Evolutionary conservation across 768 basidiomycete species (phyloP).

Genomic region (Collybia nuda): DNA sequence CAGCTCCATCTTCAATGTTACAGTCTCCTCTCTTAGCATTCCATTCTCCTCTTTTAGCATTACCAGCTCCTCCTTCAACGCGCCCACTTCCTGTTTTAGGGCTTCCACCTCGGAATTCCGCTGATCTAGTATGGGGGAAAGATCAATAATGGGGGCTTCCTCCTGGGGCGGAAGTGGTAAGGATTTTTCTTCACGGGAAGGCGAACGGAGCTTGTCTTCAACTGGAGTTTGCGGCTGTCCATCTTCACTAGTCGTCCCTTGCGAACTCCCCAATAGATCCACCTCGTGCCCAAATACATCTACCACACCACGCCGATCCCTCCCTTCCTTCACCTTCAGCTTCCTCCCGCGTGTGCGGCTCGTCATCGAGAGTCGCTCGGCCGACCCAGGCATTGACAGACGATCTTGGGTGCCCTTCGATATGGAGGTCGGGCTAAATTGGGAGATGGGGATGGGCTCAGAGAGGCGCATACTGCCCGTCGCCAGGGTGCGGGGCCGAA

Average conservation of each 20-base stretch:
- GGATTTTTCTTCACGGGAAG: no score
- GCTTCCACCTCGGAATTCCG: neutral
- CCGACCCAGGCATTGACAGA: no score
- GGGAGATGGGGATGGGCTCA: no score
- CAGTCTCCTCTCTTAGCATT: conserved; percentile 6
- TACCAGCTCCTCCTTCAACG: conserved; percentile 4
- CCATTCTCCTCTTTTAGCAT: conserved; percentile 12
- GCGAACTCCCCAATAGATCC: neutral
- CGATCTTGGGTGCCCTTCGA: no score
- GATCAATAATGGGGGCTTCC: no score
- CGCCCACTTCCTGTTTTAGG: neutral
- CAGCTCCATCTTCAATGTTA: conserved; percentile 3
- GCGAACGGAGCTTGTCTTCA: neutral
- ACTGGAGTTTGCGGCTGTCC: neutral
- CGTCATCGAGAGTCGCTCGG: neutral
- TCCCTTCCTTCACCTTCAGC: conserved; percentile 1
- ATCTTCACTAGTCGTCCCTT: neutral
- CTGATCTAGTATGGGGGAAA: neutral
- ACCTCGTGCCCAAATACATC: conserved; percentile 7
- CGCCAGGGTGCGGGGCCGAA: no score
- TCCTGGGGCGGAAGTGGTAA: no score
- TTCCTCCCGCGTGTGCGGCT: neutral
- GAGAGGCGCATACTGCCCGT: no score
- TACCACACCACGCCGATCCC: conserved; percentile 1
- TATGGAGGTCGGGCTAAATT: no score